Evolutionary conservation across 139 green algal genomes (phyloP), one percentile per base, ranked within the genome.

Genomic region (Tetraselmis chui): DNA sequence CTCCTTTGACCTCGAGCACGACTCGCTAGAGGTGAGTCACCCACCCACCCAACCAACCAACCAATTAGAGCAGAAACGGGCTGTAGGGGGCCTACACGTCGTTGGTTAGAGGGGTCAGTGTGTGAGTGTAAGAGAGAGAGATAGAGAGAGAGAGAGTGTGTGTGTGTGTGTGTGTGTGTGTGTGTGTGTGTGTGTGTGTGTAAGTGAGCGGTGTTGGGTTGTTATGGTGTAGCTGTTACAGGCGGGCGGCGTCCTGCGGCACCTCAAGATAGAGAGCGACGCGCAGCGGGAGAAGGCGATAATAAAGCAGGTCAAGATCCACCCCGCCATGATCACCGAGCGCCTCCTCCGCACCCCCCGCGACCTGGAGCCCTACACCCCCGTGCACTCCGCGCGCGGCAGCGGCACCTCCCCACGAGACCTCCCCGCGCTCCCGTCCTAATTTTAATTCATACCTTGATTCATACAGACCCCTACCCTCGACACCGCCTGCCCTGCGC

Each of bases 1-100:
- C 76, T 76, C 29, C 30, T 84, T 84, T 75, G 81, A 79, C 28
- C 81, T 84, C 18, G 81, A 84, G 74, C 32, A 76, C 81, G 81
- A 84, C 31, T 30, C 27, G 30, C 31, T 82, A 31, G 25, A 80
- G 77, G 30, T 80, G 45, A n/a, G n/a, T n/a, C n/a, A n/a, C n/a
- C n/a, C n/a, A n/a, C n/a, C n/a, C n/a, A n/a, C n/a, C n/a, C n/a
- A n/a, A n/a, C n/a, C n/a, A n/a, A n/a, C n/a, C n/a, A n/a, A n/a
- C n/a, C n/a, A n/a, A n/a, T n/a, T n/a, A n/a, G n/a, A n/a, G n/a
- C n/a, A n/a, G n/a, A n/a, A n/a, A n/a, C n/a, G n/a, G n/a, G n/a
- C n/a, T n/a, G n/a, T n/a, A n/a, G n/a, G n/a, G n/a, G n/a, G n/a
- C n/a, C n/a, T n/a, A n/a, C n/a, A n/a, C n/a, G n/a, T n/a, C n/a